Evolutionary conservation across 208 protist genomes (phyloP).

Genomic region (Tritrichomonas foetus): DNA sequence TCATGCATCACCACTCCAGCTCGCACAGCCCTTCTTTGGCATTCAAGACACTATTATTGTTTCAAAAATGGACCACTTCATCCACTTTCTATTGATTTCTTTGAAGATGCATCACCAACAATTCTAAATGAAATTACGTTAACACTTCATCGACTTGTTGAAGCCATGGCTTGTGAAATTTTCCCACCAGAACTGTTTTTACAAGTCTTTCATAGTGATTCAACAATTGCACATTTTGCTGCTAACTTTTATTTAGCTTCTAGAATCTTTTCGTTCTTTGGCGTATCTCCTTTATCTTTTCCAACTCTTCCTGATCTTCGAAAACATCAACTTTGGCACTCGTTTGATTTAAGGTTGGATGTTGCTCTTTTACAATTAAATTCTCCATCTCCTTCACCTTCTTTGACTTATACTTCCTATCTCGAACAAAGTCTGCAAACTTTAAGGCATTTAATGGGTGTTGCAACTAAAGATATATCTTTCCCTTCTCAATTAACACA

Average conservation of each 20-base stretch:
- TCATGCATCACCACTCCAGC: slow-evolving; percentile 26
- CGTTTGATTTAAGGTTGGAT: neutral
- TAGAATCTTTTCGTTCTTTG: neutral
- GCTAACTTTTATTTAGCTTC: neutral
- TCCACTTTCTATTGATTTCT: neutral
- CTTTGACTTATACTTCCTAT: neutral
- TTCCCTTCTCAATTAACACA: neutral
- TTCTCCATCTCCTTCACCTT: neutral
- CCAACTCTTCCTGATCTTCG: neutral
- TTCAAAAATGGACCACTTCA: slow-evolving; percentile 34
- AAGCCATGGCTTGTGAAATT: slow-evolving; percentile 26
- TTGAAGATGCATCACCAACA: neutral
- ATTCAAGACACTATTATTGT: slow-evolving; percentile 20
- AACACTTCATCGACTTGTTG: neutral
- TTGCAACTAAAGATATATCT: neutral
- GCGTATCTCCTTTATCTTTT: neutral
- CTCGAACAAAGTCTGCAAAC: neutral
- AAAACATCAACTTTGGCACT: neutral
- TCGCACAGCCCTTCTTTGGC: neutral
- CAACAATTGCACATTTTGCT: neutral
- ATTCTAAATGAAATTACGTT: neutral
- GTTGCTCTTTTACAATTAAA: neutral
- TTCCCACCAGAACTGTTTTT: neutral
- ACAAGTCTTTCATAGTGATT: neutral
- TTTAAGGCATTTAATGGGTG: neutral